Evolutionary conservation across 1,139 yeast species (phyloP).

Genomic region (Protomyces pachydermus): DNA sequence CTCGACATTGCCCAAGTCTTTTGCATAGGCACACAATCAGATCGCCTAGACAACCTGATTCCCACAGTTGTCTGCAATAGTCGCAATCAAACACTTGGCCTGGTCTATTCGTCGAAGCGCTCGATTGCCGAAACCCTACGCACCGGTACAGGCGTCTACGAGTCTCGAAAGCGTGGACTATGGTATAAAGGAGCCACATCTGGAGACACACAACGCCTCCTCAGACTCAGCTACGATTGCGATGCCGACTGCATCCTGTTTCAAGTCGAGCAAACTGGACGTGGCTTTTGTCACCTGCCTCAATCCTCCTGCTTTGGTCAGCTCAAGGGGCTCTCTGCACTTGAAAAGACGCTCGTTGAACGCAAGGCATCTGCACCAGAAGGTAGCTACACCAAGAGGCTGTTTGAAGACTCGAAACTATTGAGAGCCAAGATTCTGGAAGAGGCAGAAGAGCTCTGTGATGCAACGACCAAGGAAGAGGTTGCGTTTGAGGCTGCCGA

Average conservation of each 20-base stretch:
- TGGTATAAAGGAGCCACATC: conserved; percentile 97
- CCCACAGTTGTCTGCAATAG: conserved; percentile 78
- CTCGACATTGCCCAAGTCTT: conserved; percentile 5
- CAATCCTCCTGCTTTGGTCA: conserved; percentile 73
- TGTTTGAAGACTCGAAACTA: conserved; percentile 70
- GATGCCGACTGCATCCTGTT: conserved; percentile 87
- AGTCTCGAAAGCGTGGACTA: conserved; percentile 78
- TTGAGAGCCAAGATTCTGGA: conserved; percentile 84
- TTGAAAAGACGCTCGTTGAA: conserved; percentile 58
- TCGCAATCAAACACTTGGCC: conserved; percentile 65
- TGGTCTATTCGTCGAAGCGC: conserved; percentile 81
- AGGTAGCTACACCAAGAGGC: conserved; percentile 86
- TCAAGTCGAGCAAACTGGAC: conserved; percentile 73
- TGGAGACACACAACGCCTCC: conserved; percentile 81
- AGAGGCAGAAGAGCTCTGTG: conserved; percentile 93
- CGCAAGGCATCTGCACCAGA: conserved; percentile 62
- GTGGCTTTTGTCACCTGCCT: conserved; percentile 87
- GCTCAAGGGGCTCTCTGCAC: conserved; percentile 53
- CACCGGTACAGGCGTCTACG: conserved; percentile 85
- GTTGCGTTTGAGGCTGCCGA: conserved; percentile 96
- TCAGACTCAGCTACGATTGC: conserved; percentile 71
- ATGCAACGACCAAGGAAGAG: conserved; percentile 60
- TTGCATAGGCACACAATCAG: conserved; percentile 47
- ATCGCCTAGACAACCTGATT: conserved; percentile 78
- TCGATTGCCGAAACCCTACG: conserved; percentile 77